Evolutionary conservation across 2,329 filamentous ascomycete species (phyloP).

Genomic region (Phialemoniopsis sp.): DNA sequence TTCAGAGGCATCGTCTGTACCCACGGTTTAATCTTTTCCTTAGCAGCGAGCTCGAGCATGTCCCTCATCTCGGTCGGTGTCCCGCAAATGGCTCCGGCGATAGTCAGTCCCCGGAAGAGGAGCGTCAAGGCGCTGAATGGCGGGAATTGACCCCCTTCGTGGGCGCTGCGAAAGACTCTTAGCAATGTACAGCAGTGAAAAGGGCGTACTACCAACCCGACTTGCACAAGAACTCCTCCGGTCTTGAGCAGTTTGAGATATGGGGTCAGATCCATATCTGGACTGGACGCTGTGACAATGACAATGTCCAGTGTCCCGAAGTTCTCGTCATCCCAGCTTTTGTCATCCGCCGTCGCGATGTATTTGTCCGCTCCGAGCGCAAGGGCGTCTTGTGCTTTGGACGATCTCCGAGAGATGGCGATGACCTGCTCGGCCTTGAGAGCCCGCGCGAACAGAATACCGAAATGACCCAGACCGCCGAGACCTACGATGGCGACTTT

Average conservation of each 20-base stretch:
- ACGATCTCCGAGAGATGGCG: conserved; percentile 56
- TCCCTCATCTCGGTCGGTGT: conserved; percentile 65
- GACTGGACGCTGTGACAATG: conserved; percentile 69
- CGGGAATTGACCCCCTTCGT: conserved; percentile 77
- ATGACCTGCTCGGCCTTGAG: conserved; percentile 57
- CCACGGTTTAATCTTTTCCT: conserved; percentile 67
- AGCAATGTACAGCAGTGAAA: too few species aligned
- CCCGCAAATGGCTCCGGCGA: conserved; percentile 68
- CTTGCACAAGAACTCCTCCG: too few species aligned
- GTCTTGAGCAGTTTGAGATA: conserved; percentile 73
- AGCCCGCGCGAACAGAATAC: conserved; percentile 65
- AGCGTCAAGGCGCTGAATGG: conserved; percentile 70
- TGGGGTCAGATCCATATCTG: conserved; percentile 61
- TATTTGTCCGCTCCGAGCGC: conserved; percentile 59
- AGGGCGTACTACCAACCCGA: too few species aligned
- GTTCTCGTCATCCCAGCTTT: conserved; percentile 53
- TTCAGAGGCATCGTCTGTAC: conserved; percentile 71
- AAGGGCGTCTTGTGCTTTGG: conserved; percentile 54
- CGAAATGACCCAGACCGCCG: conserved; percentile 70
- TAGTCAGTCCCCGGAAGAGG: conserved; percentile 68
- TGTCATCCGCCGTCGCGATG: conserved; percentile 48
- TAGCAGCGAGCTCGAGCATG: conserved; percentile 68
- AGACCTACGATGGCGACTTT: conserved; percentile 74
- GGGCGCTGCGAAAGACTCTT: conserved; percentile 54
- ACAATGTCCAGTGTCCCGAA: conserved; percentile 69